phyloP scores from a whole-genome alignment of 2,329 filamentous ascomycete genomes.

The Aspergillus ochraceoroseus region DNA sequence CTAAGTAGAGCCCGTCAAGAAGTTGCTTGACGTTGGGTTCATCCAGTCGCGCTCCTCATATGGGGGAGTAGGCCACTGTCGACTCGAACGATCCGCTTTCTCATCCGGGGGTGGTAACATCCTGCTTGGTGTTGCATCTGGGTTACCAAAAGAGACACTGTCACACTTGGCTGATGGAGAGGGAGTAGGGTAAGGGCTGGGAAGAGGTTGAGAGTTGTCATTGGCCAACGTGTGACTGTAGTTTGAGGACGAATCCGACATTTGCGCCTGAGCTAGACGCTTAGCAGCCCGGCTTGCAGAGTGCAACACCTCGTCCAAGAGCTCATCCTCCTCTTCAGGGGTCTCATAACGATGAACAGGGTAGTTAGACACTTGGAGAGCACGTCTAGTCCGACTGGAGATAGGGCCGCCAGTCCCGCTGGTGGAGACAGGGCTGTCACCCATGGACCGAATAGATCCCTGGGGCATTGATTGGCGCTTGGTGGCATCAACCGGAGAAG shows the following conservation, averaged over 20 bases:
- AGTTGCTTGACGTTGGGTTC: conserved; percentile 72
- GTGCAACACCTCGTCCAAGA: conserved; percentile 80
- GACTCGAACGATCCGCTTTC: conserved; percentile 48
- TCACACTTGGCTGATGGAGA: conserved; percentile 79
- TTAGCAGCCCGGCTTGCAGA: conserved; percentile 71
- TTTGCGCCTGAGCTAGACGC: conserved; percentile 55
- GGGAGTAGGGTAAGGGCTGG: conserved; percentile 63
- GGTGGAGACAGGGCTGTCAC: conserved; percentile 27
- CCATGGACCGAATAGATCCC: conserved; percentile 29
- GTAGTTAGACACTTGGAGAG: conserved; percentile 64
- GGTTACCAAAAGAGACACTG: conserved; percentile 65
- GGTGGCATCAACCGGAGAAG: conserved; percentile 29
- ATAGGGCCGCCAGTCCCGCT: conserved; percentile 49
- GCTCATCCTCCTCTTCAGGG: conserved; percentile 91
- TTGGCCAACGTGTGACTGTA: conserved; percentile 43
- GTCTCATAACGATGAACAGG: conserved; percentile 85
- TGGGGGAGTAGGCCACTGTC: conserved; percentile 91
- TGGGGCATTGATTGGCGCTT: conserved; percentile 42
- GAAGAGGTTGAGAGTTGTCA: conserved; percentile 29
- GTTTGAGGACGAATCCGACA: conserved; percentile 50
- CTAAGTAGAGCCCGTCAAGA: conserved; percentile 58
- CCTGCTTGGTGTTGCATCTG: conserved; percentile 50
- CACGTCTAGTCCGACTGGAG: conserved; percentile 73
- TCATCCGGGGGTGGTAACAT: conserved; percentile 65
- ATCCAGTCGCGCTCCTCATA: conserved; percentile 95